Percentiles rank a stretch among this genome's conserved stretches.
Evolutionary conservation across 352 stramenopile genomes (phyloP).

Genomic region (Pythium guiyangense): DNA sequence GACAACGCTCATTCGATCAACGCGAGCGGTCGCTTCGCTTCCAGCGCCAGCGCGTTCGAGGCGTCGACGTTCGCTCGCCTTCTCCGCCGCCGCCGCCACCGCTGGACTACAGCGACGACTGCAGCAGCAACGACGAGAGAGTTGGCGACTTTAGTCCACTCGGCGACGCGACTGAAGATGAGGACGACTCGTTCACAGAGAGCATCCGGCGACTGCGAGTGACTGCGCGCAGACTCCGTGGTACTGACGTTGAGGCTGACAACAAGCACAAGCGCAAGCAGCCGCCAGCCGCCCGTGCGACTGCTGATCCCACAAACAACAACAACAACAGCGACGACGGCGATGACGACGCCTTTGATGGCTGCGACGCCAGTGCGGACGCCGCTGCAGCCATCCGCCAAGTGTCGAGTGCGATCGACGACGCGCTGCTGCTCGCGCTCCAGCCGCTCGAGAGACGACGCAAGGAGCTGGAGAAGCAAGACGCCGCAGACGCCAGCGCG

Average conservation of each 20-base stretch:
- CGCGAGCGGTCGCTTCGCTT: too few relatives aligned
- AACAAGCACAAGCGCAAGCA: conserved; percentile 6
- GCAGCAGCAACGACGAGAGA: too few relatives aligned
- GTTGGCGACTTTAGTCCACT: too few relatives aligned
- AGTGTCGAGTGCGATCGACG: conserved; percentile 36
- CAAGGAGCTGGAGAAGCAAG: conserved; percentile 29
- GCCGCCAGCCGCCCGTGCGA: background rate
- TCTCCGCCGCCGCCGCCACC: background rate
- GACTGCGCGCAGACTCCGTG: conserved; percentile 7
- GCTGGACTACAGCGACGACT: conserved; percentile 6
- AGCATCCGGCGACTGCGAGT: conserved; percentile 30
- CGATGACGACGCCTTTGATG: too few relatives aligned
- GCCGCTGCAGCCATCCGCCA: conserved; percentile 23
- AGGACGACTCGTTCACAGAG: conserved; percentile 44
- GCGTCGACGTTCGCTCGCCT: background rate
- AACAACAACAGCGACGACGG: too few relatives aligned
- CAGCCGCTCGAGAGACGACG: conserved; percentile 42
- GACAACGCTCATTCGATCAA: too few relatives aligned
- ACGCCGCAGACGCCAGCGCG: too few relatives aligned
- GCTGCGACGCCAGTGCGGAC: background rate
- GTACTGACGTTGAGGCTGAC: too few relatives aligned
- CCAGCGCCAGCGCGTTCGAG: background rate
- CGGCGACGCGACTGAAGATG: background rate
- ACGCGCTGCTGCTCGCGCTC: conserved; percentile 36
- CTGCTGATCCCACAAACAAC: background rate